These are phyloP conservation scores for Talaromyces trachyspermus DNA, from an alignment of 495 filamentous ascomycete genomes.

Conservation along the genomic window DNA sequence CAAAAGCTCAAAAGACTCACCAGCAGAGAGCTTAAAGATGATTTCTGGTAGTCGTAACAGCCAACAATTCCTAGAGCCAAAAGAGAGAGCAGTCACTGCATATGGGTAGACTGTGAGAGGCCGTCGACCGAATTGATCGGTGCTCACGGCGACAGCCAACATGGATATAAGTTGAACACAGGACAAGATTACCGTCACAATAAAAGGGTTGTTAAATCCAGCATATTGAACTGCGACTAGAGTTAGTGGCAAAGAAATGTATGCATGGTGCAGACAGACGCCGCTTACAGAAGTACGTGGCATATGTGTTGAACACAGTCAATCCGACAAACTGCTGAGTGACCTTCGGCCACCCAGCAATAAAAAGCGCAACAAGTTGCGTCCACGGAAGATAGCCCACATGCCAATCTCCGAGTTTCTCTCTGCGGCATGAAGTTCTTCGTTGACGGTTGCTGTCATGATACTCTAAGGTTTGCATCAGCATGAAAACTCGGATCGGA, in stretches of 20 bases:
- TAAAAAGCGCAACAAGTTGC: conserved; percentile 33
- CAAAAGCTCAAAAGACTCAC: conserved; percentile 13
- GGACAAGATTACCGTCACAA: conserved; percentile 33
- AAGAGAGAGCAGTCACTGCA: conserved; percentile 29
- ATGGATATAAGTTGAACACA: conserved; percentile 34
- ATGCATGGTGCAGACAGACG: not conserved
- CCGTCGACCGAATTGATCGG: conserved; percentile 31
- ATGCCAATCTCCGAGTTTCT: conserved; percentile 19
- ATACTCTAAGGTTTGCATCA: conserved; percentile 13
- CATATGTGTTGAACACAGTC: conserved; percentile 33
- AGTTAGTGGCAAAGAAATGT: not conserved
- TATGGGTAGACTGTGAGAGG: conserved; percentile 33
- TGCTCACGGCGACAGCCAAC: conserved; percentile 21
- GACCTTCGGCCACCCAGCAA: conserved; percentile 36
- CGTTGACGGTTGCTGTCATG: conserved; percentile 23
- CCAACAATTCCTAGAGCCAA: conserved; percentile 32
- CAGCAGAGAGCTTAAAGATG: conserved; percentile 23
- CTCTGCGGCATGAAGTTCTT: conserved; percentile 25
- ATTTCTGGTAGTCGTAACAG: conserved; percentile 31
- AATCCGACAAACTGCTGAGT: conserved; percentile 36
- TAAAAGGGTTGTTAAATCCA: conserved; percentile 32
- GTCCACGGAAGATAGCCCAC: conserved; percentile 30
- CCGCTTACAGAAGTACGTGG: conserved; percentile 34
- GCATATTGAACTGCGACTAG: conserved; percentile 27
- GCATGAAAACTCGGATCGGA: not conserved